phyloP scores from a whole-genome alignment of 495 filamentous ascomycete genomes.

The Staphylotrichum tortipilum region DNA sequence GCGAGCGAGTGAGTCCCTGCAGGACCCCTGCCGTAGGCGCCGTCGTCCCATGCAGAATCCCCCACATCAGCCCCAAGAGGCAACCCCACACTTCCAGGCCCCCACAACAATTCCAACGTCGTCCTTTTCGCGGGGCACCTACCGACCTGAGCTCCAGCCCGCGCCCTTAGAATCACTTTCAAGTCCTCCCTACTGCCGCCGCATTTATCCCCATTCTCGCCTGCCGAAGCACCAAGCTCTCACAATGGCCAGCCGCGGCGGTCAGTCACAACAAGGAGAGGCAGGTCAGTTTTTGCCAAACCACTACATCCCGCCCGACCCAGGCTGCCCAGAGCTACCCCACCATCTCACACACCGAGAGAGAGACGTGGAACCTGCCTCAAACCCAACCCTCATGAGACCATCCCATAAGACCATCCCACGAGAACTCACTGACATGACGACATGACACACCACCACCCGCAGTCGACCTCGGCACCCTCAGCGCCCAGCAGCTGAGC shows the following conservation, averaged over 20 bases:
- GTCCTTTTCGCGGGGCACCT: conserved; percentile 3
- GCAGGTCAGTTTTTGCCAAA: conserved; percentile 7
- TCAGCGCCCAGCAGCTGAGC: conserved; percentile 43
- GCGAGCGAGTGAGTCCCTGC: too few species aligned
- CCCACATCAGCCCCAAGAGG: conserved; percentile 36
- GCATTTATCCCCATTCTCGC: neutral
- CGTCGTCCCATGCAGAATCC: too few species aligned
- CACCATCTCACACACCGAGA: conserved; percentile 2
- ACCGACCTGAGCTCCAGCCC: neutral
- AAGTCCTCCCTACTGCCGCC: neutral
- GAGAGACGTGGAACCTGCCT: too few species aligned
- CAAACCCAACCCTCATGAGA: neutral
- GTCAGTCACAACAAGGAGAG: conserved; percentile 15
- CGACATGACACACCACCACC: neutral
- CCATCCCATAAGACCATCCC: too few species aligned
- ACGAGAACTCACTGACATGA: conserved; percentile 4
- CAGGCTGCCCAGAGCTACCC: neutral
- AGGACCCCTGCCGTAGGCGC: too few species aligned
- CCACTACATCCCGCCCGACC: neutral
- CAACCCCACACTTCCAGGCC: neutral
- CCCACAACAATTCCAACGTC: too few species aligned
- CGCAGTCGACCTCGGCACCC: conserved; percentile 39
- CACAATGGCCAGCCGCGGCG: conserved; percentile 13
- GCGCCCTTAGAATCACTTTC: neutral
- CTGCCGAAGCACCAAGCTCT: neutral